Evolutionary conservation across 306 rosid genomes (phyloP).

Genomic region (Parietaria judaica): DNA sequence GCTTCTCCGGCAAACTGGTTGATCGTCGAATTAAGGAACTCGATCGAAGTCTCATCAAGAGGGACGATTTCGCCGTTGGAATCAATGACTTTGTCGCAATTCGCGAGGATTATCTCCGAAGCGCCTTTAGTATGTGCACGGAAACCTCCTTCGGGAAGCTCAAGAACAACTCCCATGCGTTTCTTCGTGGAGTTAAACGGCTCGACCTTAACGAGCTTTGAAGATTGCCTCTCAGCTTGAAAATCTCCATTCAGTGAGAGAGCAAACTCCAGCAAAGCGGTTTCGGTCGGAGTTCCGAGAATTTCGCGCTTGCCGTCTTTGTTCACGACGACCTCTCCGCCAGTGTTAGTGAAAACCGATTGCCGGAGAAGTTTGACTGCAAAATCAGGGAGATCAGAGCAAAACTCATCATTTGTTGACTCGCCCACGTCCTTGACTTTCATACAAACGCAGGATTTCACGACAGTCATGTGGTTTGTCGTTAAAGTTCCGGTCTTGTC

Average conservation of each 20-base stretch:
- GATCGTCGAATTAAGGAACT: slow-evolving; percentile 50
- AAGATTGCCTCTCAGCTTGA: slow-evolving; percentile 54
- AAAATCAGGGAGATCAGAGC: slow-evolving; percentile 58
- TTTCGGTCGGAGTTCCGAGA: slow-evolving; percentile 80
- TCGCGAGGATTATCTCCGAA: slow-evolving; percentile 78
- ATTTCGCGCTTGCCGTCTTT: slow-evolving; percentile 65
- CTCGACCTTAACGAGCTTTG: slow-evolving; percentile 70
- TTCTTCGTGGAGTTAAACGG: slow-evolving; percentile 91
- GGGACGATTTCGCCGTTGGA: slow-evolving; percentile 69
- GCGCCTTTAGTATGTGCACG: slow-evolving; percentile 92
- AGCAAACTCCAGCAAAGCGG: slow-evolving; percentile 79
- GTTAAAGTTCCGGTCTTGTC: slow-evolving; percentile 96
- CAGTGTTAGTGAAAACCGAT: slow-evolving; percentile 80
- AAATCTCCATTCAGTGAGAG: slow-evolving; percentile 78
- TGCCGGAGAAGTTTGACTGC: slow-evolving; percentile 49
- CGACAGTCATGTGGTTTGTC: slow-evolving; percentile 92
- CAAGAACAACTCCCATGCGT: slow-evolving; percentile 75
- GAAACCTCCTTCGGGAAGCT: slow-evolving; percentile 67
- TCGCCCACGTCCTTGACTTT: slow-evolving; percentile 44
- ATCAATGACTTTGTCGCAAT: slow-evolving; percentile 77
- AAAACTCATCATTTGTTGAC: slow-evolving; percentile 22
- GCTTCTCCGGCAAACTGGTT: slow-evolving; percentile 81
- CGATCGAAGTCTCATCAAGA: slow-evolving; percentile 57
- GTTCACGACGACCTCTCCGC: slow-evolving; percentile 84
- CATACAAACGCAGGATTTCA: slow-evolving; percentile 85